These are phyloP conservation scores for Nitzschia sp. DNA, from an alignment of 108 stramenopile genomes.

Conservation along the genomic window DNA sequence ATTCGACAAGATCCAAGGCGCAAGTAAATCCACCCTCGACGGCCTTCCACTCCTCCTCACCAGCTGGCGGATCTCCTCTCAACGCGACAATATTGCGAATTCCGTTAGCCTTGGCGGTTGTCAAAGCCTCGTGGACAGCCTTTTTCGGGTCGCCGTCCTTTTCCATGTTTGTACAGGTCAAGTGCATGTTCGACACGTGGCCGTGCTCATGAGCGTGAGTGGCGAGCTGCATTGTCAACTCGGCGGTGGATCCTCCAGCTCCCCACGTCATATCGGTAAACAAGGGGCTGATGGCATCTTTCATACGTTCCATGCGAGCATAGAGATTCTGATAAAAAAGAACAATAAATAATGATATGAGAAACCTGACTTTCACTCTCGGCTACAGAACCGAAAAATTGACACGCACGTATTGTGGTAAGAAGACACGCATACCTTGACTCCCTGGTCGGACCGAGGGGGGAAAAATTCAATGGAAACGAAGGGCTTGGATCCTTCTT, in stretches of 20 bases:
- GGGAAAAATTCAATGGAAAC: slow-evolving; percentile 98
- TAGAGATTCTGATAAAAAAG: slow-evolving; percentile 77
- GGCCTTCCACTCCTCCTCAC: slow-evolving; percentile 95
- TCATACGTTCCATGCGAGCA: slow-evolving; percentile 94
- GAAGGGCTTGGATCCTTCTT: slow-evolving; percentile 56
- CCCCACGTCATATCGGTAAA: slow-evolving; percentile 99
- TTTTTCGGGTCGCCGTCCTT: slow-evolving; percentile 76
- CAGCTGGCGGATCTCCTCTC: slow-evolving; percentile 99
- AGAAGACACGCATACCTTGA: slow-evolving; percentile 51
- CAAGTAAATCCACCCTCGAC: slow-evolving; percentile 95
- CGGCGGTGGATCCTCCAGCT: slow-evolving; percentile 98
- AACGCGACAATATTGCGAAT: slow-evolving; percentile 98
- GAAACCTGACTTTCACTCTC: not conserved
- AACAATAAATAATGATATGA: not conserved
- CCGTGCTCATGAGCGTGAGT: slow-evolving; percentile 81
- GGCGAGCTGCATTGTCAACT: slow-evolving; percentile 91
- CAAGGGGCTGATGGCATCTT: slow-evolving; percentile 74
- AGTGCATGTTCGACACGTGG: slow-evolving; percentile 97
- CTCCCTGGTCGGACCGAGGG: slow-evolving; percentile 94
- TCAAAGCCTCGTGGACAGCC: slow-evolving; percentile 86
- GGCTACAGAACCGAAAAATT: not conserved
- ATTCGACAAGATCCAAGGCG: slow-evolving; percentile 96
- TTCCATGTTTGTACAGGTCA: slow-evolving; percentile 99
- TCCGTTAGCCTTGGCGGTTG: slow-evolving; percentile 74
- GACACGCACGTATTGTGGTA: not conserved